Conservation (phyloP, 495 filamentous ascomycete genomes). For the Aspergillus panamensis region DNA sequence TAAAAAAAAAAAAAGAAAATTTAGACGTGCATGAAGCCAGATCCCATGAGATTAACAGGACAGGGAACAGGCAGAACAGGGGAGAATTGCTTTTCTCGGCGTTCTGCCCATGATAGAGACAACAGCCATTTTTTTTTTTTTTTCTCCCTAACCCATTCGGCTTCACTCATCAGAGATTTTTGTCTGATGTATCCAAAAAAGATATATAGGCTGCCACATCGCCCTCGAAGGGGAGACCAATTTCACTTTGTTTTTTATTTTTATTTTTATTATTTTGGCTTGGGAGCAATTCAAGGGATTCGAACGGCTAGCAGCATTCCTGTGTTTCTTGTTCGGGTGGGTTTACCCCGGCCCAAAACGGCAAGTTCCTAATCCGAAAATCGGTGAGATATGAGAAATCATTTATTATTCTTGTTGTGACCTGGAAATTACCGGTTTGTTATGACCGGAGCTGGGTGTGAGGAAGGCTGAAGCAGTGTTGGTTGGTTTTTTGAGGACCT, state of each 20-base stretch:
- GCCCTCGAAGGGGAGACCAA: slow-evolving; percentile 5
- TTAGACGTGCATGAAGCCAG: slow-evolving; percentile 1
- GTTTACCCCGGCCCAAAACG: slow-evolving; percentile 9
- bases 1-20: not conserved
- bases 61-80: not conserved
- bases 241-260: slow-evolving; percentile 2
- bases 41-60: not conserved
- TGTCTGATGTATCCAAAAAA: slow-evolving; percentile 3
- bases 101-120: not conserved
- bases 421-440: too few species aligned
- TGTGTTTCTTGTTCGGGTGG: slow-evolving; percentile 11
- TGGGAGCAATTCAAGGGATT: slow-evolving; percentile 6
- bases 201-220: slow-evolving; percentile 14
- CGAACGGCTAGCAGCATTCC: slow-evolving; percentile 7
- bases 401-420: too few species aligned
- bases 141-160: not conserved
- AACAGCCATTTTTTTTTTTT: not conserved
- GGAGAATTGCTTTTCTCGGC: not conserved
- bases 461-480: not conserved
- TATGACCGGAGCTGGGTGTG: not conserved
- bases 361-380: slow-evolving; percentile 13
- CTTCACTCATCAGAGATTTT: slow-evolving; percentile 6
- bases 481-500: not conserved
- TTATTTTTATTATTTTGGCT: not conserved
- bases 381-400: slow-evolving; percentile 13